A percentile compares a stretch with the other conserved stretches of the same genome.
Conservation (phyloP, 83 land plant genomes). For the Picea engelmannii region DNA sequence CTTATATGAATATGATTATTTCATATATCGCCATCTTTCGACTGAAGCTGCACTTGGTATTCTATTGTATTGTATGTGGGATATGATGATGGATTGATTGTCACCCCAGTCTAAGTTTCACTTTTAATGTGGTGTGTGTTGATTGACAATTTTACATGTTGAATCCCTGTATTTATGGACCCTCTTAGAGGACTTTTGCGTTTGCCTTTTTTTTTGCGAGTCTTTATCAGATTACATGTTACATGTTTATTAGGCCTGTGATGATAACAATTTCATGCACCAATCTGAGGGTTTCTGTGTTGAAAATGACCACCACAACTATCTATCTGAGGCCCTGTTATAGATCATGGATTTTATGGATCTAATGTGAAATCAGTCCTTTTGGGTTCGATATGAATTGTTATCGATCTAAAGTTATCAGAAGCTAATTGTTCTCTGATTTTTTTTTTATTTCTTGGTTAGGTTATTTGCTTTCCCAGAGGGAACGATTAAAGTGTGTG, state of each 20-base stretch:
- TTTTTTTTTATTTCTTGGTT: no score
- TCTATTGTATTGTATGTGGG: not conserved
- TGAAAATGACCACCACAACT: not conserved
- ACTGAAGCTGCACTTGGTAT: not conserved
- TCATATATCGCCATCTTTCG: conserved; percentile 12
- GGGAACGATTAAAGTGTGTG: no score
- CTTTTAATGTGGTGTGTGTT: not conserved
- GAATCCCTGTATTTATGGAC: not conserved
- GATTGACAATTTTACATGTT: not conserved
- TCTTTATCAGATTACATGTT: no score
- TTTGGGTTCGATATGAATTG: no score
- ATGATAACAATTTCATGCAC: conserved; percentile 7
- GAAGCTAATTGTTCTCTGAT: no score
- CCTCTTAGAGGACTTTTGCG: no score
- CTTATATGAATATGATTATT: not conserved
- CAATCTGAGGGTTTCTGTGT: not conserved
- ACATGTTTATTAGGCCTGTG: not conserved
- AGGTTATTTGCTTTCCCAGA: no score
- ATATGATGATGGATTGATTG: conserved; percentile 13
- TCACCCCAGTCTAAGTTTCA: conserved; percentile 1
- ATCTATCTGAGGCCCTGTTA: not conserved
- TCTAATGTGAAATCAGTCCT: no score
- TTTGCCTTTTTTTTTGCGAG: no score
- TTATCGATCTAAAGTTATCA: no score
- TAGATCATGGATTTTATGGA: no score